Evolutionary conservation across 2,329 filamentous ascomycete genomes (phyloP), one percentile per base, ranked within the genome.

Genomic region (Cryphonectria carpinicola): DNA sequence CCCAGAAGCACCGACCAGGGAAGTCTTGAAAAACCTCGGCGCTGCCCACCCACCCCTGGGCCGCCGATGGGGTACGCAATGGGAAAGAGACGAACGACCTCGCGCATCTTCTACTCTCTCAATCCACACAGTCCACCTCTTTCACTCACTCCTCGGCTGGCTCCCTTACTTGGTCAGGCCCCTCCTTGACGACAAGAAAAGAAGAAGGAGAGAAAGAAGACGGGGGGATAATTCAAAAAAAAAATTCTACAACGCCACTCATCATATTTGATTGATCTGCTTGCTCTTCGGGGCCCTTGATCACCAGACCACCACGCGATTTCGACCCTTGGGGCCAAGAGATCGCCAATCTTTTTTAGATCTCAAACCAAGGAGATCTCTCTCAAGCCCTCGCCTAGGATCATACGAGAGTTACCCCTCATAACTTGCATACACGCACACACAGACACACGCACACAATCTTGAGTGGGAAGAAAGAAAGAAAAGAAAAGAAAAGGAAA

Each of bases 21-120:
- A 54, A 43, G 52, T 22, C 41, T 66, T 66, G 65, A 66, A 66
- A 66, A 66, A 54, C 65, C 49, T 58, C 65, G 49, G 65, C 13
- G 52, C 52, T 66, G 52, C 65, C 65, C 65, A 58, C 46, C 65
- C 65, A 32, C 58, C 52, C 64, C 49, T 46, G 46, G 25, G 8
- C 43, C 35, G 37, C 35, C 37, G 52, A 32, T 66, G 65, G 65
- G 52, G 39, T 6, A 4, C 13, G 10, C 22, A 32, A 32, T 17
- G 49, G 49, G 25, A 32, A 28, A 58, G 46, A 66, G 52, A 66
- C 25, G 41, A 65, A 66, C 25, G 43, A 65, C 32, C 52, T 39
- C 41, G 28, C 64, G 49, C 52, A 56, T 66, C 52, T n/a, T 66
- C 65, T n/a, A 49, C 22, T n/a, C 46, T 49, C 46, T 22, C 10